Conservation (phyloP, 371 early-diverging fungal genomes). For the Rhizopus sp. region DNA sequence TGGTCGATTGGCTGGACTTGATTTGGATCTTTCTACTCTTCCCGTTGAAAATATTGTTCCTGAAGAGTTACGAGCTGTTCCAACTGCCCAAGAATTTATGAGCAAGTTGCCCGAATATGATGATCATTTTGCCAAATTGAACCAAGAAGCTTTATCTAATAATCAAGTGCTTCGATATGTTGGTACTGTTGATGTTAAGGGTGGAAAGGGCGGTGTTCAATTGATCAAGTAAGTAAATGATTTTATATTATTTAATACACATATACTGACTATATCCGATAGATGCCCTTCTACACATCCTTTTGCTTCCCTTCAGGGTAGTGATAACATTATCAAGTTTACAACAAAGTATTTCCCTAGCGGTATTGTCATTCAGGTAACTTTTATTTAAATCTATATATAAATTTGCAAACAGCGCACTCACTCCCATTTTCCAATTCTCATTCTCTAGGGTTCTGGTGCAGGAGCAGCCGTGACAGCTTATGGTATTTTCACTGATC, state of each 20-base stretch:
- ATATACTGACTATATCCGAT: constrained; percentile 1
- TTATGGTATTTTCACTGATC: constrained; percentile 92
- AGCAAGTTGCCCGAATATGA: constrained; percentile 81
- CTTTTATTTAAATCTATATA: neutral
- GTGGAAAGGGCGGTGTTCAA: constrained; percentile 74
- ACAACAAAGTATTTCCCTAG: constrained; percentile 92
- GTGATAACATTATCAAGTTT: constrained; percentile 96
- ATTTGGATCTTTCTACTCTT: constrained; percentile 74
- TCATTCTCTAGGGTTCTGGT: constrained; percentile 74
- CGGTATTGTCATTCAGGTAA: constrained; percentile 85
- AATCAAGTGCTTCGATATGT: constrained; percentile 90
- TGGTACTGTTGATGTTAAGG: constrained; percentile 80
- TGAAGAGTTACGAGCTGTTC: constrained; percentile 70
- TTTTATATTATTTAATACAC: neutral
- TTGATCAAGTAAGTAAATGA: constrained; percentile 65
- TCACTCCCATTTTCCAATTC: neutral
- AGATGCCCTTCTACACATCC: constrained; percentile 89
- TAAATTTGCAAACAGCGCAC: constrained; percentile 2
- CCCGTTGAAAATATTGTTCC: constrained; percentile 95
- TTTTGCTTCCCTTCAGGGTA: constrained; percentile 92
- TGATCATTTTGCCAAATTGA: constrained; percentile 76
- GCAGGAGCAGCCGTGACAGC: constrained; percentile 98
- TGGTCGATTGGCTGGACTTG: constrained; percentile 85
- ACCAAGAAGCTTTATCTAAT: constrained; percentile 69
- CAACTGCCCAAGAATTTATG: constrained; percentile 85